Conservation (phyloP, 495 filamentous ascomycete species). For the Penicillium crystallinum region DNA sequence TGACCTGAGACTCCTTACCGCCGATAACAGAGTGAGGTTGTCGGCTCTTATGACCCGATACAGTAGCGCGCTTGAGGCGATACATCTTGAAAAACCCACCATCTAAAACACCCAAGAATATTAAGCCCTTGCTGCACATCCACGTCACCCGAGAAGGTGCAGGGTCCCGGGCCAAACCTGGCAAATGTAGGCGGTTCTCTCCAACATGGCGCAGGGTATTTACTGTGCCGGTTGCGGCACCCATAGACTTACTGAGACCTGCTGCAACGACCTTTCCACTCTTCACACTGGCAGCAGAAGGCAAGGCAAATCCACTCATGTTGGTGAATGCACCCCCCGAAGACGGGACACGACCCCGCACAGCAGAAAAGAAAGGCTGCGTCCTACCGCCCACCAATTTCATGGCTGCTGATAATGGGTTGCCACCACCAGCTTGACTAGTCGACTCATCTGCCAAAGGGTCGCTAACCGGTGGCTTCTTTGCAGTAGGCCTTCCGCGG, state of each 20-base stretch:
- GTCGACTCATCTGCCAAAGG: slow-evolving; percentile 36
- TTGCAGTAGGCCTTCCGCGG: slow-evolving; percentile 46
- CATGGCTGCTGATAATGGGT: slow-evolving; percentile 60
- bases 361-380: slow-evolving; percentile 54
- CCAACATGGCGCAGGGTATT: slow-evolving; percentile 75
- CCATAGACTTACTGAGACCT: slow-evolving; percentile 76
- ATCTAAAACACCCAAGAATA: slow-evolving; percentile 36
- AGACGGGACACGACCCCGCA: slow-evolving; percentile 46
- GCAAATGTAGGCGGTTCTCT: slow-evolving; percentile 76
- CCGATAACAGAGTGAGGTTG: slow-evolving; percentile 50
- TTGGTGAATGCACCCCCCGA: slow-evolving; percentile 45
- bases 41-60: slow-evolving; percentile 37
- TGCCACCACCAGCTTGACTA: slow-evolving; percentile 51
- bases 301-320: slow-evolving; percentile 45
- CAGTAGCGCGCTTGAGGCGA: slow-evolving; percentile 47
- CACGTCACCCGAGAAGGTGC: slow-evolving; percentile 38
- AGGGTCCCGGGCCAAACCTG: slow-evolving; percentile 46
- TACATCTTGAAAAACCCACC: slow-evolving; percentile 57
- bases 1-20: slow-evolving; percentile 59
- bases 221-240: slow-evolving; percentile 71
- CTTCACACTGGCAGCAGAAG: slow-evolving; percentile 62
- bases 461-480: slow-evolving; percentile 26
- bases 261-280: slow-evolving; percentile 77
- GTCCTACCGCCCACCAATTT: slow-evolving; percentile 52
- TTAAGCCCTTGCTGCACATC: slow-evolving; percentile 32